Conservation (phyloP, 2,329 filamentous ascomycete species). For the Diaporthe aspalathi region DNA sequence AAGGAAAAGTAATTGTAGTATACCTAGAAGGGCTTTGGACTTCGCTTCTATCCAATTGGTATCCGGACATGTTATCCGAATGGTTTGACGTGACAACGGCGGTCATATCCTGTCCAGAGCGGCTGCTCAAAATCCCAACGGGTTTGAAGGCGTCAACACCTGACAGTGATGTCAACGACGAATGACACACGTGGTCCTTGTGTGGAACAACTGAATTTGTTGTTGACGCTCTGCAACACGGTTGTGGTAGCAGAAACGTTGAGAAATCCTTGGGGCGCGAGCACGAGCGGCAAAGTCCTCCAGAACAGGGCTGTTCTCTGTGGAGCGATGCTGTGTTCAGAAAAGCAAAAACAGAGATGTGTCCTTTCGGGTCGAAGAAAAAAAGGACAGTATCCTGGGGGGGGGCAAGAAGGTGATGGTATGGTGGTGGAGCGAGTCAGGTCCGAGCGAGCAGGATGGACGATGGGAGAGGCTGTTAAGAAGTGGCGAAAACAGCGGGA, state of each 20-base stretch:
- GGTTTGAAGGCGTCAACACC: constrained; percentile 36
- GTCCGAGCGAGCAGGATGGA: constrained; percentile 21
- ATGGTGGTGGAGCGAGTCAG: constrained; percentile 35
- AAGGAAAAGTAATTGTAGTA: constrained; percentile 62
- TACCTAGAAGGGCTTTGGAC: constrained; percentile 72
- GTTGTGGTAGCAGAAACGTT: constrained; percentile 28
- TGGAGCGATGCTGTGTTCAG: constrained; percentile 20
- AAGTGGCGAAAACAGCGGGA: constrained; percentile 39
- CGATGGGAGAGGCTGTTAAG: constrained; percentile 32
- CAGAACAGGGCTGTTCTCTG: constrained; percentile 40
- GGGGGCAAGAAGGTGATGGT: constrained; percentile 23
- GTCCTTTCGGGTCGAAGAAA: constrained; percentile 23
- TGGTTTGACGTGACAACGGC: constrained; percentile 60
- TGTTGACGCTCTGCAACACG: constrained; percentile 30
- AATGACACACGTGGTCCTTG: constrained; percentile 35
- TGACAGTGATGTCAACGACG: constrained; percentile 35
- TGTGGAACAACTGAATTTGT: constrained; percentile 36
- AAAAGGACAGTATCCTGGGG: neutral
- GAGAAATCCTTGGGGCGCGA: constrained; percentile 26
- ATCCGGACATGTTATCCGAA: constrained; percentile 61
- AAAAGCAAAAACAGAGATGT: constrained; percentile 32
- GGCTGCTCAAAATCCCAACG: constrained; percentile 42
- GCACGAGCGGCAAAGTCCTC: constrained; percentile 28
- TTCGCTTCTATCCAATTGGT: constrained; percentile 67
- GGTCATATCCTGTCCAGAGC: constrained; percentile 63